Evolutionary conservation across 2,329 filamentous ascomycete species (phyloP), one percentile per base, ranked within the genome.

Genomic region (Colletotrichum eleusines): DNA sequence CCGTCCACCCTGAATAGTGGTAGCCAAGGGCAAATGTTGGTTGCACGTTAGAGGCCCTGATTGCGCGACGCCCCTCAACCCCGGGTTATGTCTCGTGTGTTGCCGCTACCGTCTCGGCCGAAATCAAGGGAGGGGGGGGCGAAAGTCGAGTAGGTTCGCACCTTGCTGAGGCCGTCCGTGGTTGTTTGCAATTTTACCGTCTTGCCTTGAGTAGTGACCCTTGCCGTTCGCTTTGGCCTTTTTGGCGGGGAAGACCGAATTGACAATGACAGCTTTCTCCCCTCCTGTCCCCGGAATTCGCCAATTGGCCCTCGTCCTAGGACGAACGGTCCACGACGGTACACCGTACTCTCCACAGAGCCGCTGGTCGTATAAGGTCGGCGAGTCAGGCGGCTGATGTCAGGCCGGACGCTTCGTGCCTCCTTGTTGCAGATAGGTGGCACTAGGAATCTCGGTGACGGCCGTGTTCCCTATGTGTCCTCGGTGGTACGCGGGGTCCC

Each of bases 341-440:
- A 23, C 23, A 26, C 18, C 7, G 31, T n/a, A 8, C 31, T 35
- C n/a, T 23, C 20, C 53, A 40, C 53, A 26, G 20, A 35, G 33
- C 35, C n/a, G 48, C 44, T 44, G 28, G 46, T 69, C 53, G 59
- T 71, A 63, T 48, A 65, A 69, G 53, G 59, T n/a, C 8, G 28
- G 18, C 69, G 69, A 71, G 69, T 71, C 69, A 71, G 64, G 62
- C 33, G 51, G 44, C 42, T 68, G 57, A 68, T 68, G 64, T 68
- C 44, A 33, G 53, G 51, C 51, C 14, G 63, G n/a, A 26, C 14
- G 42, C 26, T 16, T 42, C 35, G 42, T 14, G 26, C 57, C 57
- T 33, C 20, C 26, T 40, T 35, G 38, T 60, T 61, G 20, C 57
- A 67, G 55, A 58, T 42, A 16, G 38, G 18, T 50, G n/a, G 38